These are phyloP conservation scores for Achlya hypogyna DNA, from an alignment of 352 stramenopile genomes.

Conservation along the genomic window DNA sequence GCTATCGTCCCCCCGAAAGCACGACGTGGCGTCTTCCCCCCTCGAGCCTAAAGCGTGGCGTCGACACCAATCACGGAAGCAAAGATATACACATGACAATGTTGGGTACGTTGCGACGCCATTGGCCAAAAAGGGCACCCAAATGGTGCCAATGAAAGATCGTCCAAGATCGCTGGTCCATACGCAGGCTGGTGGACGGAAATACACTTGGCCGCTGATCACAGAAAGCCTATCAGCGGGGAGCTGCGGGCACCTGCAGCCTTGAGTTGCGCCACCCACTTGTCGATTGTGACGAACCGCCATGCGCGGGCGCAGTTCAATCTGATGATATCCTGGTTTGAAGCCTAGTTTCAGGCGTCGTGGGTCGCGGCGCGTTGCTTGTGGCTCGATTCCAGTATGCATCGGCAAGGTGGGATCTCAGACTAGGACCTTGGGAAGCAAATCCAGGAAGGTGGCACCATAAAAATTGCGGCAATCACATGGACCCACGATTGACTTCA, in stretches of 20 bases:
- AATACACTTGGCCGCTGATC: too few species aligned
- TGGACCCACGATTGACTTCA: not conserved
- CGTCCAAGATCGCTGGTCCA: not conserved
- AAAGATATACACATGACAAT: conserved; percentile 3
- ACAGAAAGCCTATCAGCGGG: not conserved
- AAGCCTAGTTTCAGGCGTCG: not conserved
- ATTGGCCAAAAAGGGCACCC: not conserved
- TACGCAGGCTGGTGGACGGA: too few species aligned
- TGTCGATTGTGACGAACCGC: not conserved
- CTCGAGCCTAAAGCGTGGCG: too few species aligned
- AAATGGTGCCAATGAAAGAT: conserved; percentile 5
- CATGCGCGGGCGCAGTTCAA: not conserved
- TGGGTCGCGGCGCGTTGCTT: not conserved
- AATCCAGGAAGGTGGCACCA: not conserved
- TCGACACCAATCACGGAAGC: not conserved
- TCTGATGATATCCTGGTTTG: conserved; percentile 3
- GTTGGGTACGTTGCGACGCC: not conserved
- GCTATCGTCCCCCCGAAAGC: not conserved
- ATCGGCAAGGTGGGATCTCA: not conserved
- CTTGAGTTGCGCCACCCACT: not conserved
- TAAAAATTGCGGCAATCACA: not conserved
- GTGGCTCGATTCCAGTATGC: not conserved
- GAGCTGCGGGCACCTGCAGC: not conserved
- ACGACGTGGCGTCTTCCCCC: not conserved
- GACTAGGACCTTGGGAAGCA: not conserved